phyloP scores from a whole-genome alignment of 2,329 filamentous ascomycete genomes.

The Venturia carpophila region DNA sequence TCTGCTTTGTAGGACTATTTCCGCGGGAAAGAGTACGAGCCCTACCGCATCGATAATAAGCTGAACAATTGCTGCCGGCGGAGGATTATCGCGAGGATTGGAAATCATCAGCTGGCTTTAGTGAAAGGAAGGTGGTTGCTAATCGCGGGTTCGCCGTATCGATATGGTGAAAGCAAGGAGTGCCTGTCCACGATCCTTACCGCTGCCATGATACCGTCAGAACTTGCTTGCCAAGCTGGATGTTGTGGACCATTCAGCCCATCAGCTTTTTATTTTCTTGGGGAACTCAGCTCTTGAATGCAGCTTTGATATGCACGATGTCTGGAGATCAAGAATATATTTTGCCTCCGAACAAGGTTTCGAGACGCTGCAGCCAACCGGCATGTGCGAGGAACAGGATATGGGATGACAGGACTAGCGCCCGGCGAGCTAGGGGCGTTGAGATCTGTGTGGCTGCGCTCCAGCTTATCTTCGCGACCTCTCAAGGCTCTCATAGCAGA shows the following conservation, averaged over 20 bases:
- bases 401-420: constrained; percentile 7
- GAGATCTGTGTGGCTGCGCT: constrained; percentile 1
- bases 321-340: not conserved
- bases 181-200: not conserved
- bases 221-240: not conserved
- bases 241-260: not conserved
- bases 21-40: not conserved
- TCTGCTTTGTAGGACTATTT: not conserved
- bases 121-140: not conserved
- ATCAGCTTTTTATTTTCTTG: not conserved
- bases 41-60: not conserved
- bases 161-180: not conserved
- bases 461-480: constrained; percentile 6
- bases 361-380: not conserved
- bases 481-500: not conserved
- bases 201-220: constrained; percentile 2
- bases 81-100: not conserved
- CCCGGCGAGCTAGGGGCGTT: not conserved
- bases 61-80: not conserved
- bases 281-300: not conserved
- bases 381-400: not conserved
- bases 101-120: not conserved
- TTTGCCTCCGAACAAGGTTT: not conserved
- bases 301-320: not conserved
- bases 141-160: not conserved